Evolutionary conservation across 2,329 filamentous ascomycete species (phyloP).

Genomic region (Colletotrichum filicis): DNA sequence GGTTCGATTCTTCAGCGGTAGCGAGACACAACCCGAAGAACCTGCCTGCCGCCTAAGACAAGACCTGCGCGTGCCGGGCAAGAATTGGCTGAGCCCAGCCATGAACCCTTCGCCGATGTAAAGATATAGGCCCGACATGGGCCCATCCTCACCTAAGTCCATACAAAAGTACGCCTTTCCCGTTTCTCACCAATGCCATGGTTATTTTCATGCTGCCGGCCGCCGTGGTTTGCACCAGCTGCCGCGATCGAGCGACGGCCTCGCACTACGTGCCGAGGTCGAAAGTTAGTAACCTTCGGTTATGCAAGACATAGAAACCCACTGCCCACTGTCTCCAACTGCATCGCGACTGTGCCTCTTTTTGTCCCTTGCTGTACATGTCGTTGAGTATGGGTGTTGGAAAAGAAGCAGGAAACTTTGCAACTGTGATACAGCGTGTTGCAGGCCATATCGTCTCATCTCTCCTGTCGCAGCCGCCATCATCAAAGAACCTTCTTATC

Average conservation of each 20-base stretch:
- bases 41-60: not conserved
- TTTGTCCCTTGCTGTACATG: not conserved
- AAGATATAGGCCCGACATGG: not conserved
- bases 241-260: not conserved
- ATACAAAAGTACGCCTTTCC: not conserved
- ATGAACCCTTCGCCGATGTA: not conserved
- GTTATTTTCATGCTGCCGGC: not conserved
- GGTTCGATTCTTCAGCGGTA: not conserved
- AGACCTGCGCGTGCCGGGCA: not conserved
- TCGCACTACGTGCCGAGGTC: not conserved
- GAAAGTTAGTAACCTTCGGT: not conserved
- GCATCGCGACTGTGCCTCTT: not conserved
- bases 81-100: not conserved
- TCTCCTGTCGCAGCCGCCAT: not conserved
- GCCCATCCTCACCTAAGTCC: not conserved
- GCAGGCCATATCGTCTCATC: not conserved
- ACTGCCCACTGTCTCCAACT: not conserved
- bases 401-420: not conserved
- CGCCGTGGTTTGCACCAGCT: not conserved
- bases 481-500: not conserved
- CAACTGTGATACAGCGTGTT: not conserved
- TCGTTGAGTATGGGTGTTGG: not conserved
- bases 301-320: slow-evolving; percentile 23
- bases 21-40: not conserved
- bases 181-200: not conserved